Evolutionary conservation across 148 eudicot genomes (phyloP).

Genomic region (Polygonum maritimum): DNA sequence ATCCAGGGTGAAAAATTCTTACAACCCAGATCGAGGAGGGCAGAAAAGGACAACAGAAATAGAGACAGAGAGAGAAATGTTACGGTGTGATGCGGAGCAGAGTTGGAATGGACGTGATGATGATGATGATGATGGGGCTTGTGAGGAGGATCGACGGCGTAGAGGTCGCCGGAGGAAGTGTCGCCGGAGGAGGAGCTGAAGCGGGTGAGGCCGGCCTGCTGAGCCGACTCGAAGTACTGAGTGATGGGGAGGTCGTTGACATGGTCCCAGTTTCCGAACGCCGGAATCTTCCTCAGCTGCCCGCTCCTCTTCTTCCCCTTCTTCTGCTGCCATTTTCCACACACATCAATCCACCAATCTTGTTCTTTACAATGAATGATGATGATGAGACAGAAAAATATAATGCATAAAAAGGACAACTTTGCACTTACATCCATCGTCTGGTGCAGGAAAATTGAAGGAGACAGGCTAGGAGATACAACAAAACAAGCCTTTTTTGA

Average conservation of each 20-base stretch:
- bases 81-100: neutral
- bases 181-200: slow-evolving; percentile 41
- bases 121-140: neutral
- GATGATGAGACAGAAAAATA: no score
- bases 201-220: slow-evolving; percentile 57
- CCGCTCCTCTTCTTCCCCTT: slow-evolving; percentile 9
- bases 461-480: neutral
- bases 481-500: neutral
- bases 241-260: slow-evolving; percentile 61
- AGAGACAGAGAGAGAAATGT: neutral
- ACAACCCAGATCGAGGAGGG: no score
- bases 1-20: neutral
- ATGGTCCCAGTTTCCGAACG: slow-evolving; percentile 71
- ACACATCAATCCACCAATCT: no score
- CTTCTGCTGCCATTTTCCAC: neutral
- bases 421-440: neutral
- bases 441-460: neutral
- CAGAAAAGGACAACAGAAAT: neutral
- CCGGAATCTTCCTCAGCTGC: slow-evolving; percentile 15
- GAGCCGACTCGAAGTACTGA: slow-evolving; percentile 64
- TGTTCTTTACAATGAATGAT: no score
- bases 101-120: neutral
- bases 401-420: no score
- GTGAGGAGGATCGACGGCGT: neutral
- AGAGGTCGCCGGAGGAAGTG: slow-evolving; percentile 4